These are phyloP conservation scores for Calonectria pauciramosa DNA, from an alignment of 2,329 filamentous ascomycete genomes.

Conservation along the genomic window DNA sequence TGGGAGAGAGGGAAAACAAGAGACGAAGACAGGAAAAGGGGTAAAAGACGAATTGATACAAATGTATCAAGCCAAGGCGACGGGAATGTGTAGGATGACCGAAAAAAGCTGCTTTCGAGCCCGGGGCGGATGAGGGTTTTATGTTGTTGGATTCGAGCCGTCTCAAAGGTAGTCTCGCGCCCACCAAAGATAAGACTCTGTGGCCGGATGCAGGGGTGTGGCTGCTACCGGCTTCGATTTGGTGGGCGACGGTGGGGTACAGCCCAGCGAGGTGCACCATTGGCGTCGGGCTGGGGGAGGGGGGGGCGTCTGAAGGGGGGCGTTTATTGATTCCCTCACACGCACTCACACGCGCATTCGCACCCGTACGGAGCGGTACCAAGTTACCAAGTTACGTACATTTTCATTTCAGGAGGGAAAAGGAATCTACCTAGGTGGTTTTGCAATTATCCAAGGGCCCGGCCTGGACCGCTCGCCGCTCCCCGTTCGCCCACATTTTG, in stretches of 20 bases:
- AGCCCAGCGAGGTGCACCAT: conserved; percentile 31
- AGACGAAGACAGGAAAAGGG: conserved; percentile 7
- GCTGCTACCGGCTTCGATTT: conserved; percentile 42
- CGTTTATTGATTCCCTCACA: conserved; percentile 23
- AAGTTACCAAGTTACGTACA: background rate
- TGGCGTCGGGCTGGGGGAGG: conserved; percentile 30
- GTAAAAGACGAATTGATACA: conserved; percentile 32
- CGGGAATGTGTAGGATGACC: conserved; percentile 42
- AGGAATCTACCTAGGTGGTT: background rate
- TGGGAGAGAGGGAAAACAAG: background rate
- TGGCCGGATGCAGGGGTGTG: conserved; percentile 47
- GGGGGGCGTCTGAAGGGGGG: conserved; percentile 27
- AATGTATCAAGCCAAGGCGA: conserved; percentile 38
- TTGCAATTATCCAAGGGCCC: conserved; percentile 1
- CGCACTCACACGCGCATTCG: conserved; percentile 27
- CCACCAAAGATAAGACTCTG: conserved; percentile 45
- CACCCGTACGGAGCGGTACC: conserved; percentile 22
- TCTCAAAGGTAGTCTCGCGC: conserved; percentile 35
- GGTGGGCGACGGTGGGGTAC: conserved; percentile 30
- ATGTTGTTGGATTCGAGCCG: conserved; percentile 42
- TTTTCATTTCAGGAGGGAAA: conserved; percentile 8
- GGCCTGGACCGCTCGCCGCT: background rate
- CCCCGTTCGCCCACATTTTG: conserved; percentile 5
- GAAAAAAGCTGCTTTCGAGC: conserved; percentile 27
- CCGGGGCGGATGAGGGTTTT: conserved; percentile 45